Evolutionary conservation across 31 red algal species (phyloP).

Genomic region (Bonnemaisonia californica): DNA sequence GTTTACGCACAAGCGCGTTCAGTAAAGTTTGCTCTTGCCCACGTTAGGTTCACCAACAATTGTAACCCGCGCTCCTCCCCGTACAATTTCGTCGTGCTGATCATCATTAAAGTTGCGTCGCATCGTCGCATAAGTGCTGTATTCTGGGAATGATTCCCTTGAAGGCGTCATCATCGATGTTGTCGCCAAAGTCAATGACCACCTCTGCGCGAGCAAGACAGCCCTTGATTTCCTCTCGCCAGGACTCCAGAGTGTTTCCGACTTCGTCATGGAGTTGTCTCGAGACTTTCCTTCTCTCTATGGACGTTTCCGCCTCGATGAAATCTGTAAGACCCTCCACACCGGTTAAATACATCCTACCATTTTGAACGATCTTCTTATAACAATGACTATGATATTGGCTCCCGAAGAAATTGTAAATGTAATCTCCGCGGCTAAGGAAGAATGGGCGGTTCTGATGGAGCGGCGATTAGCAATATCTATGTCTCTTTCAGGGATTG

Average conservation of each 20-base stretch:
- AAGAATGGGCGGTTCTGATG: too few species aligned
- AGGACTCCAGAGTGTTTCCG: slow-evolving; percentile 41
- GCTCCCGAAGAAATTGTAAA: too few species aligned
- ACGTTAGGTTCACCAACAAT: slow-evolving; percentile 88
- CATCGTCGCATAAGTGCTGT: slow-evolving; percentile 39
- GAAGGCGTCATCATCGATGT: slow-evolving; percentile 69
- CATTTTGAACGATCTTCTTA: slow-evolving; percentile 84
- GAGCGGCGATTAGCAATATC: too few species aligned
- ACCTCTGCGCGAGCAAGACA: slow-evolving; percentile 86
- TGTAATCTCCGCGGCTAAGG: too few species aligned
- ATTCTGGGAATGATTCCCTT: slow-evolving; percentile 60
- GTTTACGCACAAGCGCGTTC: slow-evolving; percentile 76
- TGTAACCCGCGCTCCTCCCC: slow-evolving; percentile 65
- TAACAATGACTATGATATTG: too few species aligned
- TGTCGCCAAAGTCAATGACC: slow-evolving; percentile 93
- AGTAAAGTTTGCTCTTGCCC: slow-evolving; percentile 92
- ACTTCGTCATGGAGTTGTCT: slow-evolving; percentile 72
- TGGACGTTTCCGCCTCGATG: slow-evolving; percentile 82
- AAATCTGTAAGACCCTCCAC: slow-evolving; percentile 94
- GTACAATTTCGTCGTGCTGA: slow-evolving; percentile 76
- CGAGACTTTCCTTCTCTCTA: slow-evolving; percentile 69
- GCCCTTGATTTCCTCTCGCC: slow-evolving; percentile 68
- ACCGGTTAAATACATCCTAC: slow-evolving; percentile 77
- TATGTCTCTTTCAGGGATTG: too few species aligned
- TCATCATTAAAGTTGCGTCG: slow-evolving; percentile 43